Conservation (phyloP, 2,329 filamentous ascomycete genomes). For the Talaromyces sp. region DNA sequence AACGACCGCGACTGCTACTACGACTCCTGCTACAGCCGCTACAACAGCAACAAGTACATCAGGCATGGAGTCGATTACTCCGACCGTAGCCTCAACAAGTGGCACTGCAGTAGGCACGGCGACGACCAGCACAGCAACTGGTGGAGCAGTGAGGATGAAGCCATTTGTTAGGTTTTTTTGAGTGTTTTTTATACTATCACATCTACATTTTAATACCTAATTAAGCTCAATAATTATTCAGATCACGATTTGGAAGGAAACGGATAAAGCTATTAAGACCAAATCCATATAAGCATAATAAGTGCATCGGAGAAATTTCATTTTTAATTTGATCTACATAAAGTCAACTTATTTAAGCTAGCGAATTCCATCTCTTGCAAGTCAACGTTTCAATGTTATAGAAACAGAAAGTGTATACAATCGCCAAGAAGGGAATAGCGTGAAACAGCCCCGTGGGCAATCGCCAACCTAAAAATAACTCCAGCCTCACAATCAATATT, state of each 20-base stretch:
- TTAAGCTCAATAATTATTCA: background rate
- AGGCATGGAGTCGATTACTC: background rate
- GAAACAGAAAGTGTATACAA: background rate
- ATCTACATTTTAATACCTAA: background rate
- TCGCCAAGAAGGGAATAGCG: background rate
- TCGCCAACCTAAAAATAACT: background rate
- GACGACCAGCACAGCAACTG: conserved; percentile 15
- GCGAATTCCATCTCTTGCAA: too few species aligned
- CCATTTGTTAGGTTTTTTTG: conserved; percentile 3
- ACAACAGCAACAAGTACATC: background rate
- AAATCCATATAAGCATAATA: too few species aligned
- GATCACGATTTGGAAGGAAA: too few species aligned
- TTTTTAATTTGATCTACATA: too few species aligned
- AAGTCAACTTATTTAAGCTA: too few species aligned
- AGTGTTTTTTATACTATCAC: background rate
- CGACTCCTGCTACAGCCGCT: background rate
- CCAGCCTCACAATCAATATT: background rate
- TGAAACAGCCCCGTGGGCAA: background rate
- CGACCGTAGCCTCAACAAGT: conserved; percentile 5
- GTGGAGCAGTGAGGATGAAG: conserved; percentile 15
- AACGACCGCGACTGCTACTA: background rate
- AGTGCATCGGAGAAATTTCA: too few species aligned
- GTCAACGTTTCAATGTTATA: background rate
- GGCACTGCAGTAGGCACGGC: background rate
- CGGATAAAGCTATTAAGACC: too few species aligned